phyloP scores from a whole-genome alignment of 805 yeast genomes.

The Candida stauntonica region DNA sequence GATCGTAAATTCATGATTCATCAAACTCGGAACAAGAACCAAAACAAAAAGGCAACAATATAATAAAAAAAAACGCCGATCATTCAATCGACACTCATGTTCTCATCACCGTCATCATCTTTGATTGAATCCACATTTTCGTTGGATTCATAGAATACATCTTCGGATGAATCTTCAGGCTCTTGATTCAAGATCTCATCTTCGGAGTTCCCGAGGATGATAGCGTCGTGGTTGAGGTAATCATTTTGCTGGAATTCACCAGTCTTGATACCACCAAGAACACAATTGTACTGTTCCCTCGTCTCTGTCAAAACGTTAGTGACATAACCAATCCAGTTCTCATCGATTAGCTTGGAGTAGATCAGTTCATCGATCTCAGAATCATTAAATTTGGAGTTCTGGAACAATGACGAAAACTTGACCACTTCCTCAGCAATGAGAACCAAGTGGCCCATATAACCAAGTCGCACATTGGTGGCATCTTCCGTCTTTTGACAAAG shows the following conservation, averaged over 20 bases:
- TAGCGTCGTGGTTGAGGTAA: constrained; percentile 22
- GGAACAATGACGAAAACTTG: constrained; percentile 53
- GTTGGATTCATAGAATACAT: constrained; percentile 7
- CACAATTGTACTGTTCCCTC: constrained; percentile 82
- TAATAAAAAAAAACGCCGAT: background rate
- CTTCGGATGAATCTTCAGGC: constrained; percentile 5
- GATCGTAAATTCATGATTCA: constrained; percentile 9
- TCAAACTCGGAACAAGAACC: no score
- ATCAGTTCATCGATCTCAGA: constrained; percentile 24
- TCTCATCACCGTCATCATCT: constrained; percentile 12
- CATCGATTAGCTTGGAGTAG: constrained; percentile 30
- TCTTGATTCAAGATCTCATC: constrained; percentile 26
- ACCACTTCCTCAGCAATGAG: constrained; percentile 95
- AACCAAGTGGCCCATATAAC: constrained; percentile 95
- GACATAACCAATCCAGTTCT: constrained; percentile 70
- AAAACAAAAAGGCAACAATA: constrained; percentile 1
- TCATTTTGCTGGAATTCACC: constrained; percentile 23
- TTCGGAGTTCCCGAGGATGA: constrained; percentile 26
- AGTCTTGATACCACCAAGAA: constrained; percentile 59
- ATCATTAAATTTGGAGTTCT: constrained; percentile 25
- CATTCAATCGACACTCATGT: constrained; percentile 10
- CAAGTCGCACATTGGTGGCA: constrained; percentile 64
- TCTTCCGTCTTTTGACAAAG: constrained; percentile 58
- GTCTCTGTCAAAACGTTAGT: constrained; percentile 71
- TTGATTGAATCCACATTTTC: background rate